Base-by-base conservation (phyloP, 306 rosid genomes). In the Herpetospermum pedunculosum region DNA sequence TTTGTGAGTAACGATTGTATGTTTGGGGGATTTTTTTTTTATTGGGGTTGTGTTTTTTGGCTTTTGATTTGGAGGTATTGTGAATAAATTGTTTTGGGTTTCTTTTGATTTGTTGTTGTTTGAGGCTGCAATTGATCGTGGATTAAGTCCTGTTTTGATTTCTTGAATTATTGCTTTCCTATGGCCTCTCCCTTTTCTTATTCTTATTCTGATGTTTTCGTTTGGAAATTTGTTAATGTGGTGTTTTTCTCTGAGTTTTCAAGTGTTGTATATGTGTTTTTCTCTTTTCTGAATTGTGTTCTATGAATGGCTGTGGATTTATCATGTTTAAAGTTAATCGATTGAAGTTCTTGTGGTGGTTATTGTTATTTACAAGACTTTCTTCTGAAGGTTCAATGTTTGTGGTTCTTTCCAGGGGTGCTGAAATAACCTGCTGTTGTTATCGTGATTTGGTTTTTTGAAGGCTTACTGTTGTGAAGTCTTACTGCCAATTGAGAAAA, bases 401-500 rank as follows among this genome's bases (percentile, higher is more conserved):
- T 72, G 8, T 50, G 32, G 76, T 34, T 50, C 30, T 72, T 72
- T 19, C 28, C 73, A 70, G 74, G 74, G 34, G 32, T 72, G 64
- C 21, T 49, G 49, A 49, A 52, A 16, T 70, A 44, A 44, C 73
- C 52, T 46, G 26, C 58, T 23, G 18, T 29, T 47, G 41, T 47
- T 26, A 23, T 21, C 1, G 76, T 53, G 35, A 35, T 52, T 49
- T 21, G 44, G 23, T 19, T 46, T 8, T 19, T 8, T 25, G n/a
- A 57, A 69, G 70, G 53, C 49, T 43, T 34, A 15, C 10, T 12
- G 41, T 9, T 50, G 18, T 64, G 59, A 49, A 30, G 70, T 70
- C 62, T 70, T 76, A n/a, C 74, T 53, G 54, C 70, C 73, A 16
- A 62, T 48, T 38, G 73, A 81, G 70, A 75, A 63, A 74, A 30